Conservation (phyloP, 768 basidiomycete genomes). For the Rhodosporidiobolus odoratus region DNA sequence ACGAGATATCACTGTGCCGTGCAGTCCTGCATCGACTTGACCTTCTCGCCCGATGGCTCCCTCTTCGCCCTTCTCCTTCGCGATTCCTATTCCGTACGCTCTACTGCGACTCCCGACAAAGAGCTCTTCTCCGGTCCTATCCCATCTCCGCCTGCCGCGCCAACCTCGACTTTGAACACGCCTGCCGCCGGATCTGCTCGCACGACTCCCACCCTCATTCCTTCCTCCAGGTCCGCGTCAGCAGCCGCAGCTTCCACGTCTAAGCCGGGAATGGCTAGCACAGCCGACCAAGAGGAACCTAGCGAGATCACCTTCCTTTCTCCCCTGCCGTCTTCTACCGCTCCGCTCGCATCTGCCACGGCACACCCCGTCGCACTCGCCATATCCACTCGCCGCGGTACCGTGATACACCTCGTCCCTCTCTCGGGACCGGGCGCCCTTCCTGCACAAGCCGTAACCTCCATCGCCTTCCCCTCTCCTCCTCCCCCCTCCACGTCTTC, state of each 20-base stretch:
- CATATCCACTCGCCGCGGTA: neutral
- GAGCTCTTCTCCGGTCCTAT: neutral
- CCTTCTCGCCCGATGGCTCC: slow-evolving; percentile 15
- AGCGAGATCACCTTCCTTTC: slow-evolving; percentile 1
- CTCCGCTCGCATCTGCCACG: too few species aligned
- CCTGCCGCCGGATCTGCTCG: neutral
- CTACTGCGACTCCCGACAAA: neutral
- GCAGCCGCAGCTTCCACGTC: neutral
- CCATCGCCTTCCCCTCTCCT: neutral
- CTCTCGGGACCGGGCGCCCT: neutral
- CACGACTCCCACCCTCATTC: neutral
- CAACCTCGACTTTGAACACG: neutral
- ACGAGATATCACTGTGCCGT: too few species aligned
- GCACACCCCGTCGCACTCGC: slow-evolving; percentile 2
- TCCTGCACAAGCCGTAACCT: neutral
- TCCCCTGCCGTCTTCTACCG: neutral
- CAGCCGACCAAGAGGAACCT: neutral
- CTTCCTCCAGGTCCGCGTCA: too few species aligned
- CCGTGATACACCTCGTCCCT: neutral
- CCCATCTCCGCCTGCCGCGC: neutral
- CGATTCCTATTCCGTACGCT: neutral
- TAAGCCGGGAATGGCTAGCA: neutral
- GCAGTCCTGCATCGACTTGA: slow-evolving; percentile 11
- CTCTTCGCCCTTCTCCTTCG: neutral
- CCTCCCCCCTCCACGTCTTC: neutral